Conservation (phyloP, 331 rosid species). For the Ulmus americana region DNA sequence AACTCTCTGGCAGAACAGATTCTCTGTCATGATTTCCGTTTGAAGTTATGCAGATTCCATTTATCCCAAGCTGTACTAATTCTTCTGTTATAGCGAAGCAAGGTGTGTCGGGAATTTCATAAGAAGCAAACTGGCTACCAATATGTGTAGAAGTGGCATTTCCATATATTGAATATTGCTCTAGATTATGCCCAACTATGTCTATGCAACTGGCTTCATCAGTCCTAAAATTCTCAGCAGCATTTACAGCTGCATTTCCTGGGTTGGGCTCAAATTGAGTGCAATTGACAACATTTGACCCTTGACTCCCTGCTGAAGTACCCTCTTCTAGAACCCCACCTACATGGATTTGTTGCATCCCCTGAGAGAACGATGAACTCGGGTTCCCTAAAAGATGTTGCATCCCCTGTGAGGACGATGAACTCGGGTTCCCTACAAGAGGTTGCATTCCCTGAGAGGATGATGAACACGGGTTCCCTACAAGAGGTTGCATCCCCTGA, state of each 20-base stretch:
- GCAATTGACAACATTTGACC: slow-evolving; percentile 47
- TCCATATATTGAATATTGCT: slow-evolving; percentile 5
- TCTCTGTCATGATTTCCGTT: slow-evolving; percentile 38
- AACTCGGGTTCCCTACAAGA: no score
- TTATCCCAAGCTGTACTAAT: slow-evolving; percentile 16
- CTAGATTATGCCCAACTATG: slow-evolving; percentile 21
- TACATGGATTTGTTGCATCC: slow-evolving; percentile 24
- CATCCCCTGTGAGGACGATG: no score
- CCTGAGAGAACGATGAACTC: no score
- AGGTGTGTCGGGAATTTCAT: slow-evolving; percentile 42
- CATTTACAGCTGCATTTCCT: slow-evolving; percentile 33
- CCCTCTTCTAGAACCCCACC: slow-evolving; percentile 65
- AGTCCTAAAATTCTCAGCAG: slow-evolving; percentile 40
- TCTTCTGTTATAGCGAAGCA: slow-evolving; percentile 37
- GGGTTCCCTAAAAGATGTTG: no score
- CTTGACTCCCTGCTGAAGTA: slow-evolving; percentile 73
- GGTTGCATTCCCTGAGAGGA: slow-evolving; percentile 54
- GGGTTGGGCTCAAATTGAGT: slow-evolving; percentile 33
- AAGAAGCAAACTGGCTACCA: slow-evolving; percentile 36
- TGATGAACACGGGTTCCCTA: slow-evolving; percentile 44
- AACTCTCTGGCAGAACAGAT: slow-evolving; percentile 40
- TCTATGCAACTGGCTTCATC: slow-evolving; percentile 40
- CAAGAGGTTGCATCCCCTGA: slow-evolving; percentile 45
- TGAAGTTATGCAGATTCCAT: slow-evolving; percentile 36
- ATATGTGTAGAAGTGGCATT: background rate